These are phyloP conservation scores for Sisymbrium altissimum DNA, from an alignment of 345 rosid genomes.

Conservation along the genomic window DNA sequence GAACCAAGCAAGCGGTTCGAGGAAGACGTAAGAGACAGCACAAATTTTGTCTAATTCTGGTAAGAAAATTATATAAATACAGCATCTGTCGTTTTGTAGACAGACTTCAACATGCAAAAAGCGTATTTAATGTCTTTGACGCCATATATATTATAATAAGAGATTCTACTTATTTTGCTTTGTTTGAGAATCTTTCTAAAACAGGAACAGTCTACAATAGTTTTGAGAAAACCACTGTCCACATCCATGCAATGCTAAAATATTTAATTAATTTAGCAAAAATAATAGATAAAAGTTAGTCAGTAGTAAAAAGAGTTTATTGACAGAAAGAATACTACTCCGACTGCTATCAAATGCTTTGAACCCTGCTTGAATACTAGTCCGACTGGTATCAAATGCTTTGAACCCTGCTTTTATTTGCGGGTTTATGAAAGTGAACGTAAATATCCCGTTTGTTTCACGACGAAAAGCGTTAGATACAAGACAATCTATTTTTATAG, in stretches of 20 bases:
- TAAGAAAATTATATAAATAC: background rate
- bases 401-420: background rate
- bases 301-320: background rate
- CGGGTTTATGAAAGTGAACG: background rate
- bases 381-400: background rate
- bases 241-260: background rate
- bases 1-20: slow-evolving; percentile 19
- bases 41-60: slow-evolving; percentile 15
- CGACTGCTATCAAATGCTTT: background rate
- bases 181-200: slow-evolving; percentile 15
- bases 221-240: slow-evolving; percentile 27
- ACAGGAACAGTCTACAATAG: background rate
- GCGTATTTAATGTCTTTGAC: slow-evolving; percentile 12
- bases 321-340: background rate
- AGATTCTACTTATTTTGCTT: slow-evolving; percentile 8
- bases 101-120: slow-evolving; percentile 9
- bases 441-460: background rate
- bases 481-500: background rate
- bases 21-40: slow-evolving; percentile 20
- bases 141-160: background rate
- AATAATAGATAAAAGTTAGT: background rate
- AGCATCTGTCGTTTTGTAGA: slow-evolving; percentile 2
- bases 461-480: background rate
- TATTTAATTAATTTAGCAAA: background rate
- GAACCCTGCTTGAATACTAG: background rate